Evolutionary conservation across 495 filamentous ascomycete genomes (phyloP), one percentile per base, ranked within the genome.

Genomic region (Aspergillus nidulans): DNA sequence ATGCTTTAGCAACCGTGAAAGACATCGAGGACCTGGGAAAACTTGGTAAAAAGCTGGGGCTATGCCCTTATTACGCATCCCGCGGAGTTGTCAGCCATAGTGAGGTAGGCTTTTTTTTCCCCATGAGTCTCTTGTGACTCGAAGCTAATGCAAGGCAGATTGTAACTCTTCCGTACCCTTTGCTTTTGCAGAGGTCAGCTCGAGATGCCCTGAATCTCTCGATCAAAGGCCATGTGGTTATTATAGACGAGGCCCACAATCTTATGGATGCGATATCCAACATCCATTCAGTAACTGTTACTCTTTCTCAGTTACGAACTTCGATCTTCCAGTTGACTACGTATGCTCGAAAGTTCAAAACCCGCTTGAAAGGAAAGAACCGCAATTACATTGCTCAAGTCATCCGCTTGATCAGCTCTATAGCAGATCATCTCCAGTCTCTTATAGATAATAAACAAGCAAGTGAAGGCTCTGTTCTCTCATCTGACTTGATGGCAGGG

Each of bases 161-260:
- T 49, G 84, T 97, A 26, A 97, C 95, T 0, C 77, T 98, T 39
- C 94, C 94, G 19, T 98, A 98, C 69, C 94, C 91, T 15, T 69
- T 97, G 20, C 77, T 98, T 0, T 75, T 98, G 24, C 94, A 97
- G 61, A 87, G 86, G 62, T 91, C 88, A 24, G 92, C 94, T 5
- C 78, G 94, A 40, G 91, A 97, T 53, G 90, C 94, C 4, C 79
- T 98, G 3, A 84, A 85, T 28, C 79, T 98, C 19, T 94, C 88
- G 25, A 69, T 98, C 9, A 91, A 92, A 60, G 86, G 83, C 6
- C 92, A 96, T 66, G 78, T 97, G 1, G 81, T 98, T 20, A 87
- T 98, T 40, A 89, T 98, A 58, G 94, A 98, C 62, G 94, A 98
- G 73, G 94, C 95, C 1, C 94, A 98, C 65, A 98, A 98, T 66